Base-by-base conservation (phyloP, 768 basidiomycete genomes). In the Mycena galopus region DNA sequence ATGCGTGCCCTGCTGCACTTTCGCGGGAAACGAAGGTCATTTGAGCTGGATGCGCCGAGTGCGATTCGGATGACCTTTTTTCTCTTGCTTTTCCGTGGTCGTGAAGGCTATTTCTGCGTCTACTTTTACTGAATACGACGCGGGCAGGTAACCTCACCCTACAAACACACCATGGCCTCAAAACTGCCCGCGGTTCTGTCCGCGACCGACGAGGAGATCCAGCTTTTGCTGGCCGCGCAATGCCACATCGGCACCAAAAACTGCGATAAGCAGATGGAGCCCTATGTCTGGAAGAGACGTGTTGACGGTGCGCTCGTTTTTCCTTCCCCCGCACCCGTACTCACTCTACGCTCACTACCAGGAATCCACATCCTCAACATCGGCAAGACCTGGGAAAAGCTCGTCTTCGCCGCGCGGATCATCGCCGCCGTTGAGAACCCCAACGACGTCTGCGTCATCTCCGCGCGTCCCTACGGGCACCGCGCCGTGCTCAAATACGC, bases 301-400 rank as follows among this genome's bases (percentile, higher is more conserved):
- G 82, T 92, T 73, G 98, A 99, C 85, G 98, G 98, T 97, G 78
- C 25, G 11, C 29, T 6, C 42, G 8, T 14, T 37, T 37, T 37
- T 37, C 33, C 33, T 6, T 35, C 33, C 33, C 33, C n/a, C 33
- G 6, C 33, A 12, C 33, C 33, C 33, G 12, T 35, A 35, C 33
- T 35, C 12, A 35, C 7, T 35, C 6, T 35, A 35, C 33, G 33
- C 9, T 42, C 16, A 19, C 17, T 42, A 8, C 21, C 83, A 98
- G 97, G 97, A 77, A 95, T 98, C 84, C 93, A 99, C 87, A 87
- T 99, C 81, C 84, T 98, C 79, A 98, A 99, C 92, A 94, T 99
- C 77, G 98, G 98, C 81, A 99, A 99, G 91, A 99, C 97, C 76
- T 99, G 97, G 97, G 97, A 98, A 86, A 99, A 99, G 86, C 91